Evolutionary conservation across 345 rosid species (phyloP), one percentile per base, ranked within the genome.

Genomic region (Eucalyptus decipiens): DNA sequence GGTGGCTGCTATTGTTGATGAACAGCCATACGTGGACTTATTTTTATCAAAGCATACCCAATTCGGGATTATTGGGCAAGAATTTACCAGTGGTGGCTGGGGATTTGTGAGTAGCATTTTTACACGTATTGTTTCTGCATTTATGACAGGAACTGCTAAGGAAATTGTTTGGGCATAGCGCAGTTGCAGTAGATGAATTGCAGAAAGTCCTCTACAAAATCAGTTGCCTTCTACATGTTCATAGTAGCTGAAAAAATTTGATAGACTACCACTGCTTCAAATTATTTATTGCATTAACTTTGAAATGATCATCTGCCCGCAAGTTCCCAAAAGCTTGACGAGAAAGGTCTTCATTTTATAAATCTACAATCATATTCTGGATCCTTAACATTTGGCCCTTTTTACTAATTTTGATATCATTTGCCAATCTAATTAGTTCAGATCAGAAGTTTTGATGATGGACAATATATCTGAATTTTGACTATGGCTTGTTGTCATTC

Each of bases 1-100:
- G 48, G 99, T 97, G 5, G 97, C 97, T 58, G 99, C 99, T 67
- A 92, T 97, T 40, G 93, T 97, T 7, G 99, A 97, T 48, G 98
- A 97, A 91, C 95, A 93, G 92, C 95, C 98, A 47, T 97, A 96
- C 52, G 90, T 96, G n/a, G 96, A 96, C 62, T 87, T 94, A 88
- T 97, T 97, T 91, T 93, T 97, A 89, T 91, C 95, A 37, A 90
- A 89, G 26, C 94, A 51, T 80, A 60, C 91, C 4, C 94, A 95
- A 51, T 97, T 95, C 88, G 96, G 96, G 86, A 95, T 96, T 83
- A 90, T 96, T 18, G 99, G 99, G 89, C 95, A 92, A 89, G 93
- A 92, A 54, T 97, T 97, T 92, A 97, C 96, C 89, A 94, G 88
- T 88, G 93, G 93, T 62, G 99, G 99, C 88, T 97, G 99, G 99